Conservation (phyloP, 2,329 filamentous ascomycete species). For the Didymella glomerata region DNA sequence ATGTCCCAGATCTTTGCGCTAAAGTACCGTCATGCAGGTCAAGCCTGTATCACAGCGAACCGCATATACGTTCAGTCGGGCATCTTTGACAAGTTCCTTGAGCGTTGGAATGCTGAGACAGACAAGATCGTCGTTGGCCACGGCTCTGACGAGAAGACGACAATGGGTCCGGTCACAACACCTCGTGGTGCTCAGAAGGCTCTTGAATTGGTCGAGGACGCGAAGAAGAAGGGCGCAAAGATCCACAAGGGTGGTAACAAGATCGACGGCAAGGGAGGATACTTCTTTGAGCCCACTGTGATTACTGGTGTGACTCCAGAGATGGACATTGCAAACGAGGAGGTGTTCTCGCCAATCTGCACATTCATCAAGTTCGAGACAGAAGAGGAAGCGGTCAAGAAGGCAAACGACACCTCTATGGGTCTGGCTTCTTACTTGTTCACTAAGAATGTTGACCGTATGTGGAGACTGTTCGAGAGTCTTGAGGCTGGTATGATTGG, state of each 20-base stretch:
- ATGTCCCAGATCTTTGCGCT: constrained; percentile 56
- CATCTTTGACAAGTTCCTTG: constrained; percentile 69
- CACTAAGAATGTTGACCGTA: constrained; percentile 72
- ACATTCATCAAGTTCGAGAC: constrained; percentile 71
- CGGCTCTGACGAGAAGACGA: constrained; percentile 64
- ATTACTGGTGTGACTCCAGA: constrained; percentile 66
- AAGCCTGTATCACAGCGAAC: constrained; percentile 72
- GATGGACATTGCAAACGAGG: constrained; percentile 66
- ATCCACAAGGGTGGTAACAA: constrained; percentile 68
- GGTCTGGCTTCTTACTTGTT: constrained; percentile 73
- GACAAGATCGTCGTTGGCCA: constrained; percentile 68
- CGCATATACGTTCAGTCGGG: constrained; percentile 70
- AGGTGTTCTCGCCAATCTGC: constrained; percentile 71
- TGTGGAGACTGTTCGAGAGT: constrained; percentile 72
- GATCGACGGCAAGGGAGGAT: constrained; percentile 61
- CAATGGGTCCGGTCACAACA: constrained; percentile 69
- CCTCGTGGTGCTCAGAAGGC: constrained; percentile 65
- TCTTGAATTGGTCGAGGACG: constrained; percentile 69
- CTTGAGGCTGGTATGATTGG: constrained; percentile 76
- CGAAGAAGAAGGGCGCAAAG: constrained; percentile 68
- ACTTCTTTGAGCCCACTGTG: constrained; percentile 75
- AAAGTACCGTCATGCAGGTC: constrained; percentile 68
- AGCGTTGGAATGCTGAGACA: constrained; percentile 62
- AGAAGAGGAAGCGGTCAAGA: constrained; percentile 68
- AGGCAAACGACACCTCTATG: constrained; percentile 69